Percentiles rank a stretch among this genome's conserved stretches.
Conservation (phyloP, 2,329 filamentous ascomycete species). For the Trichoderma sp. region DNA sequence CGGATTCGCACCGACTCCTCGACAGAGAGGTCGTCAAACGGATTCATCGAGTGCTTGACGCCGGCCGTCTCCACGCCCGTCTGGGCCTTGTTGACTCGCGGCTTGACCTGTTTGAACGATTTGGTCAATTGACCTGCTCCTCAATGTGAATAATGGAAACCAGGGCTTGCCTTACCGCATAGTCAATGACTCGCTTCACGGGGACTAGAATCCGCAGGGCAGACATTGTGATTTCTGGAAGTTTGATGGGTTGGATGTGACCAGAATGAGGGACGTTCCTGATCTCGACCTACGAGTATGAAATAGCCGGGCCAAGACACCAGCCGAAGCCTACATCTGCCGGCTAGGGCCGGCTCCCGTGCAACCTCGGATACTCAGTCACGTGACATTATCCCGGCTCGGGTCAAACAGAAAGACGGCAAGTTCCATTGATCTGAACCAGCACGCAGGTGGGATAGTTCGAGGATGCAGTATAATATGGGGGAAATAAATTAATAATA, state of each 20-base stretch:
- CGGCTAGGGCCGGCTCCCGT: constrained; percentile 42
- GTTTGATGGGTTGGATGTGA: constrained; percentile 26
- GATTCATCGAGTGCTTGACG: constrained; percentile 98
- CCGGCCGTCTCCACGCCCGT: constrained; percentile 89
- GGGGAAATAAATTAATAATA: neutral
- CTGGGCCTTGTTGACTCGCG: constrained; percentile 66
- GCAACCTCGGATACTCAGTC: constrained; percentile 39
- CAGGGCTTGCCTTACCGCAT: constrained; percentile 60
- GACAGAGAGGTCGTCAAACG: constrained; percentile 96
- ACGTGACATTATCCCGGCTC: constrained; percentile 32
- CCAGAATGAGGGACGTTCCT: constrained; percentile 22
- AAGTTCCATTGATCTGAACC: neutral
- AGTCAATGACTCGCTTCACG: constrained; percentile 83
- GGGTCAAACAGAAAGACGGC: neutral
- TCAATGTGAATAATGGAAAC: neutral
- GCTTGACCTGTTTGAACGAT: constrained; percentile 53
- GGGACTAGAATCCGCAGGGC: constrained; percentile 73
- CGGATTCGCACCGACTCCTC: constrained; percentile 95
- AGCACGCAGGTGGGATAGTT: neutral
- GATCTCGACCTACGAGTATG: neutral
- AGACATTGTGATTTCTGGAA: constrained; percentile 47
- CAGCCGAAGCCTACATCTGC: constrained; percentile 25
- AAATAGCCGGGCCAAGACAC: constrained; percentile 11
- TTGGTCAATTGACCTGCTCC: constrained; percentile 20
- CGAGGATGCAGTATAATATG: neutral